phyloP scores from a whole-genome alignment of 2,329 filamentous ascomycete genomes.

The Venturia aucupariae region DNA sequence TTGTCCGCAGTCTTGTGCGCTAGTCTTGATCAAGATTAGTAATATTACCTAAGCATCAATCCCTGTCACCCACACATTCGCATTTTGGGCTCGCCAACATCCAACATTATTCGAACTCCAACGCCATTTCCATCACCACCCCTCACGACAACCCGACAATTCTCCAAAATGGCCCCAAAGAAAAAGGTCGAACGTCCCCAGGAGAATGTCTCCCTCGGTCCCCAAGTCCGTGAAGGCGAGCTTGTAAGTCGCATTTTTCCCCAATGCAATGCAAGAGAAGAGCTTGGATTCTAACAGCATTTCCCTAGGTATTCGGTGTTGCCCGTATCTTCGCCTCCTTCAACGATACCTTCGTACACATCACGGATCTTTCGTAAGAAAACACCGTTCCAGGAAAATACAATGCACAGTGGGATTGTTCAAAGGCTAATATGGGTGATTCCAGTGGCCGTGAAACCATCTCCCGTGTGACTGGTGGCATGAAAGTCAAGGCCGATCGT shows the following conservation, averaged over 20 bases:
- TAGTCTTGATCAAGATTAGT: not conserved
- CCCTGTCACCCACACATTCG: not conserved
- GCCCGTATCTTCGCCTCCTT: constrained; percentile 91
- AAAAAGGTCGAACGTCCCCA: constrained; percentile 60
- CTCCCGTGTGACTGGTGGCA: constrained; percentile 98
- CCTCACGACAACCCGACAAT: not conserved
- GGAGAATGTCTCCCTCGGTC: constrained; percentile 98
- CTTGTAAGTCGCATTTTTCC: constrained; percentile 16
- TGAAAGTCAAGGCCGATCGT: constrained; percentile 99
- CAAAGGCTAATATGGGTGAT: constrained; percentile 58
- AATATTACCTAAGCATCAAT: not conserved
- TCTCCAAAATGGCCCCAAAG: constrained; percentile 11
- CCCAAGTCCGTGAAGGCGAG: constrained; percentile 90
- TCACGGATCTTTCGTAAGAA: constrained; percentile 77
- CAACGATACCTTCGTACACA: constrained; percentile 67
- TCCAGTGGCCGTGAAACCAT: constrained; percentile 98
- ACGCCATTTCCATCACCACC: not conserved
- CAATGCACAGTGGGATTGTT: not conserved
- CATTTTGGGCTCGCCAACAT: not conserved
- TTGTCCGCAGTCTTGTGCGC: not conserved
- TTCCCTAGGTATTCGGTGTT: constrained; percentile 69
- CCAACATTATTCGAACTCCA: not conserved
- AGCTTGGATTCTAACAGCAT: not conserved
- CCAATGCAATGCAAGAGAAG: constrained; percentile 8
- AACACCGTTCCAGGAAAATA: not conserved